phyloP scores from a whole-genome alignment of 306 rosid species.

The Rosa chinensis region DNA sequence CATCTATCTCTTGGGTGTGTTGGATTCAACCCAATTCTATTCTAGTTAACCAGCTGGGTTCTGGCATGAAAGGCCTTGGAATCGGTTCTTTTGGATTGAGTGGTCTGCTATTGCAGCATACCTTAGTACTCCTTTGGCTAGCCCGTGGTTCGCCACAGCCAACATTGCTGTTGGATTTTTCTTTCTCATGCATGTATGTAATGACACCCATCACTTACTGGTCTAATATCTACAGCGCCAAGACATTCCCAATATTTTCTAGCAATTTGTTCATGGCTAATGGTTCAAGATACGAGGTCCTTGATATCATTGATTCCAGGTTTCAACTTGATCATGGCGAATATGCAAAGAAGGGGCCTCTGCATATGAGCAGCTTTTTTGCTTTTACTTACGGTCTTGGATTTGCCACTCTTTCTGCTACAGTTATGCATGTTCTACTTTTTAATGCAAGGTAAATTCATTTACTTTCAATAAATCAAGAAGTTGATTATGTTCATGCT shows the following conservation, averaged over 20 bases:
- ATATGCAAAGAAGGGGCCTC: constrained; percentile 47
- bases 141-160: constrained; percentile 80
- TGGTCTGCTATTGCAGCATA: constrained; percentile 72
- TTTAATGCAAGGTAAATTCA: constrained; percentile 63
- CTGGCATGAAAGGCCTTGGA: constrained; percentile 79
- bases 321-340: constrained; percentile 64
- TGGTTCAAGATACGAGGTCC: constrained; percentile 53
- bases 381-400: constrained; percentile 79
- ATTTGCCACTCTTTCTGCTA: constrained; percentile 74
- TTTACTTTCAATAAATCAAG: neutral
- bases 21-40: constrained; percentile 67
- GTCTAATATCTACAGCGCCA: constrained; percentile 47
- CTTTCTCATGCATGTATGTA: constrained; percentile 62
- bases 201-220: constrained; percentile 69
- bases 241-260: constrained; percentile 66
- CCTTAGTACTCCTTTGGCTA: constrained; percentile 74
- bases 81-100: constrained; percentile 61
- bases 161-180: constrained; percentile 58
- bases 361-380: constrained; percentile 76
- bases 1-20: constrained; percentile 72
- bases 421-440: constrained; percentile 67
- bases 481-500: neutral
- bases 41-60: constrained; percentile 66
- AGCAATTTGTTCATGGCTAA: constrained; percentile 53
- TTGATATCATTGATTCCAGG: constrained; percentile 48